Base-by-base conservation (phyloP, 108 stramenopile species). In the Nitzschia sp. region DNA sequence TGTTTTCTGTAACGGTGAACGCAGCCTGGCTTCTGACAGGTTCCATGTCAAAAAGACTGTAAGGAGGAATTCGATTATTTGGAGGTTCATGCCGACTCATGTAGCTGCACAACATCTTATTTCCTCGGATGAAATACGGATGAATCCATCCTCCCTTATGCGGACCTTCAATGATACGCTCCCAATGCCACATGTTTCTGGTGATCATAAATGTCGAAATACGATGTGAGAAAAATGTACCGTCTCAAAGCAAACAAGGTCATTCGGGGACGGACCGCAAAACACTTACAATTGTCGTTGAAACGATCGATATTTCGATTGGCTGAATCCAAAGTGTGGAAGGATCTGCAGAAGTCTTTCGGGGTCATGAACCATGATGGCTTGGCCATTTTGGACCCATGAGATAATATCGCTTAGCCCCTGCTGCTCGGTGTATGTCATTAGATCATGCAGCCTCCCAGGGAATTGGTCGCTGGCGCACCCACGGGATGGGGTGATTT, bases 101-200 rank as follows among this genome's bases (percentile, higher is more conserved):
- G 9, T n/a, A 57, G 18, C 19, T 18, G 29, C 72, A 74, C 1
- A 74, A 56, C 21, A 27, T n/a, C 0, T 33, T 54, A 21, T 74
- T 42, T 9, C 64, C 64, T 25, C 64, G 63, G 30, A 74, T 21
- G 29, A 74, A 74, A 30, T 34, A 65, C 15, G 28, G 55, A 48
- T 74, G 72, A 5, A 25, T 17, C 19, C 42, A 75, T 5, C 65
- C 58, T 9, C 64, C 74, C 33, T 61, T 75, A 47, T 67, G 25
- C 19, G 66, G 66, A 4, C 74, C 74, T 24, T 59, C 32, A 2
- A 66, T 32, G 48, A 92, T 82, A 48, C 87, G 82, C 51, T 87
- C 83, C 70, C 92, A 94, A 8, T 88, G 87, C 87, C 90, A 94
- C 54, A 91, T 74, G 48, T 94, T 94, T 32, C 49, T 51, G 49